Evolutionary conservation across 75 land plant genomes (phyloP).

Genomic region (Sequoia sempervirens): DNA sequence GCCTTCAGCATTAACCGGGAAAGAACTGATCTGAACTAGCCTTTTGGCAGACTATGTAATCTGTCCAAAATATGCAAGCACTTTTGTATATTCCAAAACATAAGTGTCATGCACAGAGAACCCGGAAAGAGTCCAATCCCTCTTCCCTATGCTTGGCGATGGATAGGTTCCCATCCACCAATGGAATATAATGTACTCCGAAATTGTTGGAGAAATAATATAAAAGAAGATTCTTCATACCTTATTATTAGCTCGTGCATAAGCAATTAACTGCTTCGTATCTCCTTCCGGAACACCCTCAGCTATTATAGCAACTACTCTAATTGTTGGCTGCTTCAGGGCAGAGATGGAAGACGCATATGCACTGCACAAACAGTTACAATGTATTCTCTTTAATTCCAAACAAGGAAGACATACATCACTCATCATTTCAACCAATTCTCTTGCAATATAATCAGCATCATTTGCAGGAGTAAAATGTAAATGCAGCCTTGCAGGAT

Average conservation of each 20-base stretch:
- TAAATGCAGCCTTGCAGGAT: not conserved
- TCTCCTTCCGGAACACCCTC: conserved; percentile 98
- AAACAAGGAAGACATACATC: not conserved
- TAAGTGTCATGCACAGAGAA: not conserved
- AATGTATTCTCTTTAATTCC: conserved; percentile 9
- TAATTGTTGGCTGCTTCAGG: conserved; percentile 91
- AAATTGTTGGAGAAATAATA: not conserved
- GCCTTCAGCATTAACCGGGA: not conserved
- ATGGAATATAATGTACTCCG: not conserved
- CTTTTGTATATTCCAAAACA: not conserved
- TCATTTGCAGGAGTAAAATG: too few species aligned
- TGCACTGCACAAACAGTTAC: conserved; percentile 54
- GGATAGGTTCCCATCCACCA: not conserved
- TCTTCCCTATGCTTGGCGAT: not conserved
- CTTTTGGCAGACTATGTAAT: not conserved
- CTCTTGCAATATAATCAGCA: not conserved
- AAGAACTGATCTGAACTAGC: not conserved
- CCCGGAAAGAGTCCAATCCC: not conserved
- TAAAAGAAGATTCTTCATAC: conserved; percentile 19
- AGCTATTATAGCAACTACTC: conserved; percentile 94
- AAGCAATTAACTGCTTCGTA: conserved; percentile 91
- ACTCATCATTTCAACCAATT: not conserved
- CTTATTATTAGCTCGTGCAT: conserved; percentile 91
- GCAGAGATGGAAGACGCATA: conserved; percentile 93
- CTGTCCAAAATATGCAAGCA: not conserved